These are phyloP conservation scores for Begonia peltatifolia DNA, from an alignment of 306 rosid genomes.

Conservation along the genomic window DNA sequence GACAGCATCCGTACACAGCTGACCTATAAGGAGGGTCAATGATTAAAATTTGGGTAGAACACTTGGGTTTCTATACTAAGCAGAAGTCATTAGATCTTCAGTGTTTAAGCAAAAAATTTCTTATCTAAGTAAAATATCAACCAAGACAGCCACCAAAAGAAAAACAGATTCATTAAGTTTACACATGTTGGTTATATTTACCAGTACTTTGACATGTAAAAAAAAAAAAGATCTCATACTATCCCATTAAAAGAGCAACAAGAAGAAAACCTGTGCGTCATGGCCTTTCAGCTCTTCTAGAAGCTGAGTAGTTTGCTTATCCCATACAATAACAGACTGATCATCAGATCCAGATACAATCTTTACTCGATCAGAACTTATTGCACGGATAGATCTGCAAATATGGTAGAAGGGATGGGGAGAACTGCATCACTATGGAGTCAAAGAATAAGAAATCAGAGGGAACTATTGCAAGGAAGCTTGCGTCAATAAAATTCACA, in stretches of 20 bases:
- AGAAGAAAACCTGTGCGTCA: slow-evolving; percentile 62
- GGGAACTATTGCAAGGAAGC: no score
- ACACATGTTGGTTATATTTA: no score
- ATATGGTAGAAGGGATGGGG: slow-evolving; percentile 9
- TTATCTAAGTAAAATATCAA: no score
- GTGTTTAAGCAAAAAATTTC: no score
- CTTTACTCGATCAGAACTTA: slow-evolving; percentile 87
- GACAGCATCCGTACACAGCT: slow-evolving; percentile 93
- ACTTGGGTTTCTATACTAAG: background rate
- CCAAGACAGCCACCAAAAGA: no score
- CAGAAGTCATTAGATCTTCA: no score
- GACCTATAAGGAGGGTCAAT: slow-evolving; percentile 38
- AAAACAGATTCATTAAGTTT: no score
- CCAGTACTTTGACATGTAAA: no score
- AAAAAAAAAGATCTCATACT: background rate
- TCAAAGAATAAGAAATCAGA: background rate
- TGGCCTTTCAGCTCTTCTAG: slow-evolving; percentile 98
- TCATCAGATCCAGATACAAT: slow-evolving; percentile 98
- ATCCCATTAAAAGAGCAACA: slow-evolving; percentile 5
- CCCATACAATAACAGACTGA: slow-evolving; percentile 87
- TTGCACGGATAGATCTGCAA: slow-evolving; percentile 79
- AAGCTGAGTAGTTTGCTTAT: slow-evolving; percentile 93
- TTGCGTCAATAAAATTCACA: no score
- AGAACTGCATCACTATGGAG: background rate
- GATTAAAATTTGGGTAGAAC: slow-evolving; percentile 18